Evolutionary conservation across 2,329 filamentous ascomycete genomes (phyloP).

Genomic region (Cytospora piceicola): DNA sequence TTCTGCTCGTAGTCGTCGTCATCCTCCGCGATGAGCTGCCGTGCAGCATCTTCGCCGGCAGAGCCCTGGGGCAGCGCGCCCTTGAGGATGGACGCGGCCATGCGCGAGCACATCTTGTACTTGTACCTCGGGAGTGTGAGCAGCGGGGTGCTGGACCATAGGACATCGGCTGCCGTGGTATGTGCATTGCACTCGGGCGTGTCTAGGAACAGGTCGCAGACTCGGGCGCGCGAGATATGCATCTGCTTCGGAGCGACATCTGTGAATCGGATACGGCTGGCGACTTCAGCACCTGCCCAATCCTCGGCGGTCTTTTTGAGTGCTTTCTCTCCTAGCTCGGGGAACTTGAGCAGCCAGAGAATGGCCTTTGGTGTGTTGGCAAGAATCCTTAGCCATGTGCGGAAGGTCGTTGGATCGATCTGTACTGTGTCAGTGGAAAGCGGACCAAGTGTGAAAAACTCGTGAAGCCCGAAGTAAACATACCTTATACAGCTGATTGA

Average conservation of each 20-base stretch:
- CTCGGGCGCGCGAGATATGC: slow-evolving; percentile 87
- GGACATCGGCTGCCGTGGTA: slow-evolving; percentile 92
- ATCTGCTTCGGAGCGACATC: slow-evolving; percentile 94
- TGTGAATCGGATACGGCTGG: slow-evolving; percentile 87
- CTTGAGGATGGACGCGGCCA: slow-evolving; percentile 92
- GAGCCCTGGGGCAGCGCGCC: slow-evolving; percentile 78
- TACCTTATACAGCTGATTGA: slow-evolving; percentile 99
- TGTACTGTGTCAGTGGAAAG: slow-evolving; percentile 42
- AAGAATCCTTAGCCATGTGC: slow-evolving; percentile 92
- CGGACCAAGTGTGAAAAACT: neutral
- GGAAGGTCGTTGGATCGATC: slow-evolving; percentile 97
- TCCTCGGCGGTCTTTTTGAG: slow-evolving; percentile 75
- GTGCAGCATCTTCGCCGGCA: slow-evolving; percentile 68
- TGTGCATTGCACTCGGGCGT: slow-evolving; percentile 98
- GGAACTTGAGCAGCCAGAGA: slow-evolving; percentile 95
- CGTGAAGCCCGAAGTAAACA: slow-evolving; percentile 32
- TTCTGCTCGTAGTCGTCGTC: slow-evolving; percentile 85
- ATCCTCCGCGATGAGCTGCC: slow-evolving; percentile 75
- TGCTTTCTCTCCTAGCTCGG: slow-evolving; percentile 87
- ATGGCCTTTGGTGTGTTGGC: slow-evolving; percentile 83
- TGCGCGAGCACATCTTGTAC: slow-evolving; percentile 99
- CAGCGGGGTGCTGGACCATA: slow-evolving; percentile 95
- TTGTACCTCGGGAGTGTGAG: slow-evolving; percentile 88
- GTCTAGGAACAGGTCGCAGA: slow-evolving; percentile 94
- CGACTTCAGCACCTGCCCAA: slow-evolving; percentile 87